Base-by-base conservation (phyloP, 148 eudicot species). In the Selenicereus undatus region DNA sequence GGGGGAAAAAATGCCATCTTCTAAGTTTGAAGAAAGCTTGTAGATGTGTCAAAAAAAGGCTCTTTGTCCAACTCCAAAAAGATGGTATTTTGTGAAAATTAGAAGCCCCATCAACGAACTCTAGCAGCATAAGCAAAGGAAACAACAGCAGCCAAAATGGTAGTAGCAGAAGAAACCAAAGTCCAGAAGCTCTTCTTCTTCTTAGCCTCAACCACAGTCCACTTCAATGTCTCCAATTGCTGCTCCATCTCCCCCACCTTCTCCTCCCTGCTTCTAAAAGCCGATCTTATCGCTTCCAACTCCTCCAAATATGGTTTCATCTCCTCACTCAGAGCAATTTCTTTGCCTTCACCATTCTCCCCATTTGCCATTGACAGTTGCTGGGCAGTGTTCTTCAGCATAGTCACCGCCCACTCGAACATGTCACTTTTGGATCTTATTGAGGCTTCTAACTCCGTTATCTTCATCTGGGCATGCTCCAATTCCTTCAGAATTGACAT, bases 111-210 rank as follows among this genome's bases (percentile, higher is more conserved):
- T 83, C 79, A 87, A 50, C 85, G 95, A 62, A 81, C 86, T 11
- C 86, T 91, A 42, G 87, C 82, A 73, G 86, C 90, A 82, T 90
- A 96, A 60, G 93, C 98, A 81, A 86, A 84, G 13, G 95, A 91
- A 80, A 88, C 82, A 81, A 88, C 89, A 26, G 95, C 98, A 74
- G 98, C 99, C 21, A 93, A 66, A 76, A 93, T 51, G 5, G 98
- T 89, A 39, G 97, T 89, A 1, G 91, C 98, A 7, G 98, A 96
- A 0, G 95, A 91, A 51, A 93, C 86, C 79, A 87, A 2, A 16
- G 95, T 84, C 98, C 95, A 93, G 29, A 96, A 87, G 84, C 79
- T 88, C 88, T 91, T 92, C 86, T 86, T 89, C 86, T 92, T 92
- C 27, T 66, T 81, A 22, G 87, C 95, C 52, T 90, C 94, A 8